Evolutionary conservation across 2,329 filamentous ascomycete species (phyloP).

Genomic region (Clathrospora elynae): DNA sequence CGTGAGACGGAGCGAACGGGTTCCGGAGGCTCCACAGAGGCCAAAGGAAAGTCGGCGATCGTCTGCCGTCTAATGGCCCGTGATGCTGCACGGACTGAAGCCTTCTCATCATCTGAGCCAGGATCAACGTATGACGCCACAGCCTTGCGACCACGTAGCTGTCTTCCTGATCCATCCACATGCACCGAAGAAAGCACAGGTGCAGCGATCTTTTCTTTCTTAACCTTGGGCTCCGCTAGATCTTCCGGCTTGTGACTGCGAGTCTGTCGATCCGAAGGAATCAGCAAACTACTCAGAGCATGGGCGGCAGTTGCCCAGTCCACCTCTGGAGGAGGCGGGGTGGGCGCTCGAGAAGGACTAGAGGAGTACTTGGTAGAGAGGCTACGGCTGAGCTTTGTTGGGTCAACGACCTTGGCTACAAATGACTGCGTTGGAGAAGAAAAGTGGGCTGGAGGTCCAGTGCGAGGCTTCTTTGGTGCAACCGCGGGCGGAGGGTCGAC

Average conservation of each 20-base stretch:
- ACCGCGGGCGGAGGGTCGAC: slow-evolving; percentile 38
- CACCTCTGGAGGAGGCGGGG: slow-evolving; percentile 78
- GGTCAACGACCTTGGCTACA: slow-evolving; percentile 75
- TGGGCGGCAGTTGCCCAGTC: slow-evolving; percentile 84
- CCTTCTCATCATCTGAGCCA: slow-evolving; percentile 49
- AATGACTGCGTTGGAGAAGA: slow-evolving; percentile 88
- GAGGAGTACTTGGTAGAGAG: slow-evolving; percentile 57
- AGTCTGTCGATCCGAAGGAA: slow-evolving; percentile 76
- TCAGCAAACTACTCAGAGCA: slow-evolving; percentile 80
- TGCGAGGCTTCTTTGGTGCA: slow-evolving; percentile 65
- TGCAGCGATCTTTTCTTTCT: slow-evolving; percentile 58
- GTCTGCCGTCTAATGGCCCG: slow-evolving; percentile 46
- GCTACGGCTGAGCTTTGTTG: slow-evolving; percentile 68
- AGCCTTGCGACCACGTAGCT: slow-evolving; percentile 72
- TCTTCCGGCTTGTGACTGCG: slow-evolving; percentile 79
- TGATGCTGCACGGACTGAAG: slow-evolving; percentile 29
- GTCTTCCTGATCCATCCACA: slow-evolving; percentile 60
- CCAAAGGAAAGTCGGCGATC: slow-evolving; percentile 45
- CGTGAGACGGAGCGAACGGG: slow-evolving; percentile 38
- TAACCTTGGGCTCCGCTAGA: slow-evolving; percentile 64
- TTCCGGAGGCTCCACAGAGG: slow-evolving; percentile 29
- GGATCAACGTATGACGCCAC: slow-evolving; percentile 58
- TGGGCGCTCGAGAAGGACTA: slow-evolving; percentile 54
- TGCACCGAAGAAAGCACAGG: slow-evolving; percentile 40
- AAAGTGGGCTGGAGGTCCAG: slow-evolving; percentile 70